Conservation (phyloP, 805 yeast species). For the Myxozyma nipponensis region DNA sequence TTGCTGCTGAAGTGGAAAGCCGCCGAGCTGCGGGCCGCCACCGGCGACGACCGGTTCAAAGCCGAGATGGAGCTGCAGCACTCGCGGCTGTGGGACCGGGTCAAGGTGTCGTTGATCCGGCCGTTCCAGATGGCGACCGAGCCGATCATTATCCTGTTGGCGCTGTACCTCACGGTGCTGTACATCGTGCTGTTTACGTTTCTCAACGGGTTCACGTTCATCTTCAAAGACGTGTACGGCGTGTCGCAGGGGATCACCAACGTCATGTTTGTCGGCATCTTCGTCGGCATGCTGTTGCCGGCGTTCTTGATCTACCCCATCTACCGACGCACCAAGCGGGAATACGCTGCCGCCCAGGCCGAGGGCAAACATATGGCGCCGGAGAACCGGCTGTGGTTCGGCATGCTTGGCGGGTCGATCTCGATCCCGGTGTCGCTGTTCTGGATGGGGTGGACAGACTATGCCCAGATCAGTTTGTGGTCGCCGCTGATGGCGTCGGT, state of each 20-base stretch:
- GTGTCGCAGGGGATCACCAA: constrained; percentile 34
- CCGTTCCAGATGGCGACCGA: constrained; percentile 52
- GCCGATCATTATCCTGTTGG: constrained; percentile 53
- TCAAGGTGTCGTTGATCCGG: constrained; percentile 49
- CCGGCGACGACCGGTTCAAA: constrained; percentile 41
- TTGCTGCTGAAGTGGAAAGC: constrained; percentile 70
- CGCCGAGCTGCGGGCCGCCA: constrained; percentile 47
- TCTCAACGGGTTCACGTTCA: constrained; percentile 56
- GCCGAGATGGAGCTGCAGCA: constrained; percentile 44
- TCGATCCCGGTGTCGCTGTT: constrained; percentile 47
- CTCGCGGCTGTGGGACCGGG: constrained; percentile 39
- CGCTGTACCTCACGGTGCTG: constrained; percentile 54
- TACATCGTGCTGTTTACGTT: constrained; percentile 57
- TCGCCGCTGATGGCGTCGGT: constrained; percentile 60
- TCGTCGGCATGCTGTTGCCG: constrained; percentile 16
- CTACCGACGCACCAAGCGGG: constrained; percentile 11
- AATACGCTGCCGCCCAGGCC: constrained; percentile 4
- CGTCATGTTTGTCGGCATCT: constrained; percentile 13
- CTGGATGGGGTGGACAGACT: constrained; percentile 53
- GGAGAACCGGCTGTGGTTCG: constrained; percentile 47
- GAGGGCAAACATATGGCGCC: constrained; percentile 37
- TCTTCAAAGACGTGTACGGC: constrained; percentile 48
- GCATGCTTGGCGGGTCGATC: constrained; percentile 51
- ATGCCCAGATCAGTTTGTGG: constrained; percentile 25
- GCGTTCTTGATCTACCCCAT: constrained; percentile 13